Base-by-base conservation (phyloP, 2,329 filamentous ascomycete genomes). In the Paecilomyces sp. region DNA sequence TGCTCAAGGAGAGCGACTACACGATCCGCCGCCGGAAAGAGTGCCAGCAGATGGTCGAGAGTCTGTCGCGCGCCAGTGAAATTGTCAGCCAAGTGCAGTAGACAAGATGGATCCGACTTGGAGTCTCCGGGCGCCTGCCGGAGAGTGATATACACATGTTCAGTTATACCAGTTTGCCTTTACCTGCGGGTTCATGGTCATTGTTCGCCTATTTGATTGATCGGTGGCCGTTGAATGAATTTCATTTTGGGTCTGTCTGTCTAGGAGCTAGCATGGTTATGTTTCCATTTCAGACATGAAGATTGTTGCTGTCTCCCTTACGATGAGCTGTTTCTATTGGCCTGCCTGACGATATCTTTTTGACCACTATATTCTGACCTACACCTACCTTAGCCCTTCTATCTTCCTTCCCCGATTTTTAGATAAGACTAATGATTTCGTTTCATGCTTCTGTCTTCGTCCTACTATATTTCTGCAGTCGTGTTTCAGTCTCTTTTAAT, bases 41-140 rank as follows among this genome's bases (percentile, higher is more conserved):
- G 78, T 99, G 94, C 78, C 92, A 95, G 79, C 92, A 97, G 78
- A 99, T 99, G 94, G 94, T 99, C 57, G 94, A 99, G 78, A 95
- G 90, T 58, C 82, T 99, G 71, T 80, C 83, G 67, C 89, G 90
- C 76, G 94, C 94, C 60, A 94, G 88, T 76, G 94, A 99, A 82
- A 97, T 99, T 79, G 94, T 99, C 74, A 92, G 91, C 77, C 85
- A 88, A 68, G 85, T 88, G 62, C 83, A 85, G 75, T 85, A 74
- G n/a, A 22, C 41, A 18, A 15, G 41, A 47, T 18, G 41, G 7
- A 3, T 47, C n/a, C 41, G 5, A n/a, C 15, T 18, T 47, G n/a
- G 41, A 15, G 41, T 47, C 41, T 47, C 41, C 41, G 41, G 18
- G 51, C 15, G 24, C 24, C 51, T 53, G 51, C 28, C 13, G 12